Percentiles rank a stretch among this genome's conserved stretches.
These are phyloP conservation scores for Suillus alpinus DNA, from an alignment of 768 basidiomycete genomes.

Conservation along the genomic window DNA sequence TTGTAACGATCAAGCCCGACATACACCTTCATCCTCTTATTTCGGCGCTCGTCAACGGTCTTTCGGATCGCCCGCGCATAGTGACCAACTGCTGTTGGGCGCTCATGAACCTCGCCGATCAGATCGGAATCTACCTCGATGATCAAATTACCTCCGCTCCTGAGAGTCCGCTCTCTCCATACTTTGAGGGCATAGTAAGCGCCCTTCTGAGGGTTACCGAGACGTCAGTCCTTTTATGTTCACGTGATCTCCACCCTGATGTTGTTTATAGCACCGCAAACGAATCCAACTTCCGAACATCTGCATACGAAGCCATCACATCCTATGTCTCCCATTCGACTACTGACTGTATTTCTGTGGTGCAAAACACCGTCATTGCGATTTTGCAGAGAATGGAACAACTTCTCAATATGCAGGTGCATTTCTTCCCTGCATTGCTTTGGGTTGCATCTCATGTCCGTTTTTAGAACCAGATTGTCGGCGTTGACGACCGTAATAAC, in stretches of 20 bases:
- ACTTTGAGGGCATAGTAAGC: slow-evolving; percentile 83
- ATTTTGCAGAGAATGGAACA: slow-evolving; percentile 91
- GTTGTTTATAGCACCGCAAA: slow-evolving; percentile 58
- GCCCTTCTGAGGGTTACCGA: slow-evolving; percentile 87
- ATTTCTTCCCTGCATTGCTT: slow-evolving; percentile 15
- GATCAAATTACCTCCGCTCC: slow-evolving; percentile 50
- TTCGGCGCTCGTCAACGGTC: slow-evolving; percentile 75
- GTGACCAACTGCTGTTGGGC: slow-evolving; percentile 95
- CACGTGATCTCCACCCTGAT: slow-evolving; percentile 11
- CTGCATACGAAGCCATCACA: slow-evolving; percentile 94
- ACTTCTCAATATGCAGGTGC: slow-evolving; percentile 76
- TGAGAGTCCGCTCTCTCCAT: slow-evolving; percentile 72
- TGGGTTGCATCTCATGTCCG: not conserved
- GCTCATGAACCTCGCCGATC: slow-evolving; percentile 92
- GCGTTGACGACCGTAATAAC: slow-evolving; percentile 94
- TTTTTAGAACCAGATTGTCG: slow-evolving; percentile 84
- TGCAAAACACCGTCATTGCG: slow-evolving; percentile 77
- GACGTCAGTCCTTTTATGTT: slow-evolving; percentile 48
- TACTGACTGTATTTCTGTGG: slow-evolving; percentile 72
- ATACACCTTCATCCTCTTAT: slow-evolving; percentile 83
- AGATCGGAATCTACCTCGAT: slow-evolving; percentile 72
- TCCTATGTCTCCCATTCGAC: slow-evolving; percentile 82
- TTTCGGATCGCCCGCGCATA: slow-evolving; percentile 81
- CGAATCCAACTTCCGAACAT: slow-evolving; percentile 90
- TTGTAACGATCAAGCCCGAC: slow-evolving; percentile 84